Base-by-base conservation (phyloP, 495 filamentous ascomycete genomes). In the Penicillium egyptiacum region DNA sequence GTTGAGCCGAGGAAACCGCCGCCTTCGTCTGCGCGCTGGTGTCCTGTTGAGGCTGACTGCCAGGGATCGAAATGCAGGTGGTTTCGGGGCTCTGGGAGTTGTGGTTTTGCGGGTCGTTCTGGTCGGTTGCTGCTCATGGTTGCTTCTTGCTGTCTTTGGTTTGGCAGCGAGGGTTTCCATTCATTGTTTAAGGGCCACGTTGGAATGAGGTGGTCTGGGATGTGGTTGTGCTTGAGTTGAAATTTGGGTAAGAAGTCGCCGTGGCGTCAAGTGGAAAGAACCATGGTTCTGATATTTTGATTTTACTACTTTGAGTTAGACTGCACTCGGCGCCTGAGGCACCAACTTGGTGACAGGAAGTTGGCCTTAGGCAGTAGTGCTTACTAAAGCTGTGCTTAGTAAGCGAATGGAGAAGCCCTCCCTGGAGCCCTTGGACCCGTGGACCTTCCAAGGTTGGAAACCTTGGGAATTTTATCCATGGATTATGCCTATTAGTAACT, bases 1-100 rank as follows among this genome's bases (percentile, higher is more conserved):
- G 76, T 85, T 31, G 83, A 83, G 33, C 76, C 53, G 14, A 45
- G 79, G 12, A 78, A 73, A 9, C 85, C 72, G 0, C 50, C 50
- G 51, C 82, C 83, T 35, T 92, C 86, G 56, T 16, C 16, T 22
- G 86, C 84, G 30, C 80, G 77, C 71, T 96, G 91, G 68, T 96
- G 90, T 50, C 92, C 92, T 6, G 89, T 86, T 1, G 87, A 83
- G 16, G 82, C 83, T 20, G 88, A 87, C 71, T 91, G 92, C 88
- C 89, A 96, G 31, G 88, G 76, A 66, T 96, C 91, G 70, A 90
- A 92, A 58, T 70, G 62, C 42, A 73, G 71, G 62, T 79, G 75
- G 49, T 82, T 81, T 30, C 54, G 50, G 1, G 46, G 49, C 39
- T 56, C 41, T 33, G 35, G 12, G n/a, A 25, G 55, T 22, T 46